Base-by-base conservation (phyloP, 1,284 basidiomycete species). In the Malassezia sympodialis region DNA sequence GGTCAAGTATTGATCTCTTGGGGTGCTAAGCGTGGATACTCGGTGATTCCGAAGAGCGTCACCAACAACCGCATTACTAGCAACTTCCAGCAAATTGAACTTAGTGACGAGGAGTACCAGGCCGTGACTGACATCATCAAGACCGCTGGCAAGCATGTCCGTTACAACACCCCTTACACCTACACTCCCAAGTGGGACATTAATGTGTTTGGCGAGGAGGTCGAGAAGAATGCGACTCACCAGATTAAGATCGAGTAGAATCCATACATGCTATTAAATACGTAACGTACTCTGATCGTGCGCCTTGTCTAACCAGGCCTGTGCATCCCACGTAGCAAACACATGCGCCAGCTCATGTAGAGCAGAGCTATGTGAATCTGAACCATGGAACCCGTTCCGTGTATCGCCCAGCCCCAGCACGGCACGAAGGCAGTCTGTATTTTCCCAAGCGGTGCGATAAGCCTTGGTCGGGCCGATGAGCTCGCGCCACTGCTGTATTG, bases 1-100 rank as follows among this genome's bases (percentile, higher is more conserved):
- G 71, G 66, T 15, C 73, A 76, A 53, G 68, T 76, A 15, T 64
- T 77, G 42, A 71, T 77, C 50, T 69, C 75, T 2, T 78, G 77
- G 77, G 76, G 75, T 26, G 66, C 69, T 40, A 62, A 67, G 50
- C 65, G 76, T 19, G 72, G 75, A 34, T 71, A 72, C 58, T 59
- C 63, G 17, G 73, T 76, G 31, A 75, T 78, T 53, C 77, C 77
- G 43, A 78, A 78, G 68, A 68, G 65, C 32, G 72, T 75, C 17
- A 77, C 73, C 4, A 61, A 66, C 12, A 56, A 58, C 5, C 64
- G 76, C 17, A 76, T 77, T 61, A 59, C 65, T 48, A 58, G 49
- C 56, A 77, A 77, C 73, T 72, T 76, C 49, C 58, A 66, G 49
- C 60, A 73, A 54, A 58, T 77, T 57, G 59, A 66, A 28, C 61